Evolutionary conservation across 768 basidiomycete species (phyloP), one percentile per base, ranked within the genome.

Genomic region (Cystofilobasidium capitatum): DNA sequence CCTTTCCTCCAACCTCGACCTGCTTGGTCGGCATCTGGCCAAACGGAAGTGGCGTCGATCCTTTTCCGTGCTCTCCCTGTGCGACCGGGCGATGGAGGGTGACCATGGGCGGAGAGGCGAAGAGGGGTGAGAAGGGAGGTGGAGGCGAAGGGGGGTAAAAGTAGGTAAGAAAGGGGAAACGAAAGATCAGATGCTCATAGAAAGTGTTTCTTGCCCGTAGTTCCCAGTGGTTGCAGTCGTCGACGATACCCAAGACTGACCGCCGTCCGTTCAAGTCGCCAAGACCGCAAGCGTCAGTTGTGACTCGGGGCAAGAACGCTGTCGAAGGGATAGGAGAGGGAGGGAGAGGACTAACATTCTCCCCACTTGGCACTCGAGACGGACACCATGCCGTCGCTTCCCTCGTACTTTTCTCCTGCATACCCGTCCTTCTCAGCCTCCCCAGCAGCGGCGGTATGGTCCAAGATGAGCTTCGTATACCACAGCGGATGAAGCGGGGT

Each of bases 141-240:
- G 24, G 54, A 58, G 40, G 39, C 51, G 49, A 58, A 37, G 61
- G 60, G 37, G 49, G 2, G 42, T 37, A 60, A n/a, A 49, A 36
- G 31, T 35, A 58, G 29, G 54, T 58, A 40, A 63, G 65, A 66
- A 36, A 47, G 29, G 59, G 65, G 33, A 47, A 37, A 45, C 37
- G 58, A 35, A 68, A 45, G 37, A 39, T 42, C 13, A 62, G 42
- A 40, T 54, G 59, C 44, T 62, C 45, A 35, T 62, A 31, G 36
- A 67, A 67, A 49, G 36, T 67, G 49, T 47, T 61, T 57, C 66
- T 67, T 63, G 61, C 96, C 70, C 96, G 79, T 75, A 97, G 83
- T 72, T 94, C 88, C 96, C 96, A 99, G 74, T 99, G 96, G 79
- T 99, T 92, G 72, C 86, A 88, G 1, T 86, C 87, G 70, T 94